Percentiles rank a stretch among this genome's conserved stretches.
These are phyloP conservation scores for Zygoascus hellenicus DNA, from an alignment of 1,139 yeast genomes.

Conservation along the genomic window DNA sequence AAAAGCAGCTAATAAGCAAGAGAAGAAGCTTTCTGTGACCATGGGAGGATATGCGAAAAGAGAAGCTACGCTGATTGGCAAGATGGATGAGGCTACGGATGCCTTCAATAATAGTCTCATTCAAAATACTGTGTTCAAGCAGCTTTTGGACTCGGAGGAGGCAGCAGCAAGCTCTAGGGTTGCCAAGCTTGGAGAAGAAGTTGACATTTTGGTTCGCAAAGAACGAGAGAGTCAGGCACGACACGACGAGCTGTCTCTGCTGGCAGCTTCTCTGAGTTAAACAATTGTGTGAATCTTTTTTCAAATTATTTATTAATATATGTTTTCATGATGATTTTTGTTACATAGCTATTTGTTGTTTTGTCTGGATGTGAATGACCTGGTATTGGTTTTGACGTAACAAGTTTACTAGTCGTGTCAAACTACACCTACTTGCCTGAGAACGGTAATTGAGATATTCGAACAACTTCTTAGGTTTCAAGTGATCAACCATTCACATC, in stretches of 20 bases:
- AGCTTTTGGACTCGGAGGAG: slow-evolving; percentile 33
- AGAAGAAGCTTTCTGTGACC: slow-evolving; percentile 31
- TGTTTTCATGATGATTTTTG: not conserved
- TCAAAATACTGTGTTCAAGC: slow-evolving; percentile 25
- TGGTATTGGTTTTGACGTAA: too few relatives aligned
- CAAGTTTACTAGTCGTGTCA: too few relatives aligned
- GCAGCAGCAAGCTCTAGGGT: slow-evolving; percentile 33
- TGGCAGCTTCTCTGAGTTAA: too few relatives aligned
- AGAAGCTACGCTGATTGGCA: slow-evolving; percentile 29
- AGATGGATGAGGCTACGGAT: slow-evolving; percentile 27
- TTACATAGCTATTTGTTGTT: too few relatives aligned
- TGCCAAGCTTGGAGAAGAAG: slow-evolving; percentile 36
- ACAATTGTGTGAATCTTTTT: not conserved
- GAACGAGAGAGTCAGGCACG: slow-evolving; percentile 37
- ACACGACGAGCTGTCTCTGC: slow-evolving; percentile 24
- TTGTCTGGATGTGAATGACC: too few relatives aligned
- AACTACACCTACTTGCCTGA: too few relatives aligned
- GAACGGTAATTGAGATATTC: too few relatives aligned
- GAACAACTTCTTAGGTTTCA: too few relatives aligned
- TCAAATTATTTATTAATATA: not conserved
- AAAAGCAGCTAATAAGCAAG: slow-evolving; percentile 33
- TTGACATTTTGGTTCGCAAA: slow-evolving; percentile 37
- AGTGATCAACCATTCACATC: too few relatives aligned
- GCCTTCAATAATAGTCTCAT: slow-evolving; percentile 30
- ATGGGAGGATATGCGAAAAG: slow-evolving; percentile 37